Base-by-base conservation (phyloP, 1,139 yeast genomes). In the Blastobotrys arbuscula region DNA sequence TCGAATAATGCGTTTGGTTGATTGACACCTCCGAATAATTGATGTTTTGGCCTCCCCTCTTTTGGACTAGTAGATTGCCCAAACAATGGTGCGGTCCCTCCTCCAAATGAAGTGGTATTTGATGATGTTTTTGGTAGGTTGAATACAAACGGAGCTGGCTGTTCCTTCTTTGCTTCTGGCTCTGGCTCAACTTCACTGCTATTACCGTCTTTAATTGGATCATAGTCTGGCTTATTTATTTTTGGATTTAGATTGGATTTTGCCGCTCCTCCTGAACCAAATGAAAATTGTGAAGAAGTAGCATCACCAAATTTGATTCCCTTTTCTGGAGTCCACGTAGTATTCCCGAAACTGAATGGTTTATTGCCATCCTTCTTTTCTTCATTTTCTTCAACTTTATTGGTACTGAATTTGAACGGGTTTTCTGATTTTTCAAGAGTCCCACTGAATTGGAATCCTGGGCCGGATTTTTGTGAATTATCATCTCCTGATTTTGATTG, bases 321-420 rank as follows among this genome's bases (percentile, higher is more conserved):
- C 48, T 61, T 59, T 33, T 63, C 68, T 2, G 70, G 70, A 12
- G 65, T 55, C 71, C 71, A 67, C 3, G 57, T 50, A 18, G 45
- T 39, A 34, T 13, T 16, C 10, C 53, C 42, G 33, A 52, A 52
- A 12, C 43, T 19, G 28, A 52, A 53, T 16, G 54, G 51, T n/a
- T 39, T 38, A 20, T n/a, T 15, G 4, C 31, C 45, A 13, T 24
- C 19, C 21, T 40, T 18, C 8, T 21, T 8, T 19, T 37, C 36
- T 30, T n/a, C n/a, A 18, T 43, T 24, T 18, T 34, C 28, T 23
- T 40, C 48, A 13, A n/a, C 35, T 9, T 67, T 48, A 45, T 44
- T 26, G 47, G 24, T 42, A 20, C 34, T 44, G 24, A 52, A 50
- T 36, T 50, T 48, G 40, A 51, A 51, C 13, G 43, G 51, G 20